Conservation (phyloP, 768 basidiomycete genomes). For the Amanita subjunquillea region DNA sequence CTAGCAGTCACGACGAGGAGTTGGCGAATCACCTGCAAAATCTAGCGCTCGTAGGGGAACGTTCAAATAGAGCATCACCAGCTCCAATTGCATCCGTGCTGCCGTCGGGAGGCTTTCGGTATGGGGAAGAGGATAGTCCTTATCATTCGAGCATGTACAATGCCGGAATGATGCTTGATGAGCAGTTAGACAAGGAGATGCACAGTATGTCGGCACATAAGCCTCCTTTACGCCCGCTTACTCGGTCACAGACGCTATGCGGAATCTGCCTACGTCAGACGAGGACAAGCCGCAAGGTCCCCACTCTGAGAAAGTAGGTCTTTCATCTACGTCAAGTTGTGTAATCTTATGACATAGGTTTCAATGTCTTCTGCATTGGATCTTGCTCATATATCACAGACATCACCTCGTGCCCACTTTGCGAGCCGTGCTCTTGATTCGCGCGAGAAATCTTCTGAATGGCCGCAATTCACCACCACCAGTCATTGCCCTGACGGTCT, state of each 20-base stretch:
- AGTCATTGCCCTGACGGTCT: conserved; percentile 52
- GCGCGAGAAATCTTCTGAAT: conserved; percentile 76
- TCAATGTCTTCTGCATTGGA: conserved; percentile 89
- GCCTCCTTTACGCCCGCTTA: conserved; percentile 6
- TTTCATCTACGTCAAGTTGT: neutral
- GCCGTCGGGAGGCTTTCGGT: conserved; percentile 39
- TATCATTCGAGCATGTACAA: conserved; percentile 60
- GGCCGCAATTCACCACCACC: conserved; percentile 79
- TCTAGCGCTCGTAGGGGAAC: conserved; percentile 57
- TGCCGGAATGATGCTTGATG: conserved; percentile 85
- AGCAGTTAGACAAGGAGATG: conserved; percentile 91
- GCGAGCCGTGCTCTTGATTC: conserved; percentile 41
- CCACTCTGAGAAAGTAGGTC: conserved; percentile 53
- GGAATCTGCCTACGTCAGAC: conserved; percentile 77
- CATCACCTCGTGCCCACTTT: conserved; percentile 57
- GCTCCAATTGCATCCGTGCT: conserved; percentile 43
- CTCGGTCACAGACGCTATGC: conserved; percentile 63
- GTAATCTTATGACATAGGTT: conserved; percentile 30
- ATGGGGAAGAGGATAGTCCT: conserved; percentile 47
- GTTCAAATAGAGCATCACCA: conserved; percentile 45
- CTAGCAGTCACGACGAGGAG: conserved; percentile 81
- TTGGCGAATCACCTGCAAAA: conserved; percentile 68
- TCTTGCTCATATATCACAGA: conserved; percentile 81
- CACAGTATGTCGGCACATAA: conserved; percentile 51
- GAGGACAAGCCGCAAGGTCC: conserved; percentile 74